phyloP scores from a whole-genome alignment of 2,329 filamentous ascomycete genomes.

The Cryphonectria carpinicola region DNA sequence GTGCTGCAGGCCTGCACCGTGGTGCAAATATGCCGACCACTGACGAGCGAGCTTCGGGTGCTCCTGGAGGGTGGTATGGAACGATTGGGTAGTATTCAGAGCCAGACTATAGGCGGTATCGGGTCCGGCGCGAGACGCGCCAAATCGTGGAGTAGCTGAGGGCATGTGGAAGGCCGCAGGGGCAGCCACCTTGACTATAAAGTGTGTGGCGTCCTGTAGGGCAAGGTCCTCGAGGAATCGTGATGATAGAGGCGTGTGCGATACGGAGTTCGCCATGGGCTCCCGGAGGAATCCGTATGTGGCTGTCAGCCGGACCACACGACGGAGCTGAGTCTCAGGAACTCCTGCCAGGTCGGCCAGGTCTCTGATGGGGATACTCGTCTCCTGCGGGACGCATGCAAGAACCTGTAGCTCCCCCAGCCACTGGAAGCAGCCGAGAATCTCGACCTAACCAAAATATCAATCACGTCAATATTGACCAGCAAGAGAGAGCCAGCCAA shows the following conservation, averaged over 20 bases:
- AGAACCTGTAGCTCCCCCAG: conserved; percentile 49
- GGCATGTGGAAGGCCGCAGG: conserved; percentile 43
- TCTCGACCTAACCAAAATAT: background rate
- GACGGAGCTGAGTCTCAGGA: conserved; percentile 42
- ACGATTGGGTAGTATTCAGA: conserved; percentile 31
- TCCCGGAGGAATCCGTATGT: conserved; percentile 43
- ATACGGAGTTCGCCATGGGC: conserved; percentile 38
- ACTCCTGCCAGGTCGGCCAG: conserved; percentile 46
- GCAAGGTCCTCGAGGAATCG: conserved; percentile 40
- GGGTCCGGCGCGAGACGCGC: conserved; percentile 2
- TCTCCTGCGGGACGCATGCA: conserved; percentile 46
- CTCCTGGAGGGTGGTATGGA: conserved; percentile 29
- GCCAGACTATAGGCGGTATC: conserved; percentile 32
- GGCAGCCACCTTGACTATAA: conserved; percentile 41
- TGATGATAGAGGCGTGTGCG: conserved; percentile 45
- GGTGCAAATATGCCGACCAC: conserved; percentile 29
- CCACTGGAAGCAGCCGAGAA: conserved; percentile 45
- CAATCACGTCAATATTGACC: background rate
- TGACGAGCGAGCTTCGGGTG: conserved; percentile 38
- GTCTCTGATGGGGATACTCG: conserved; percentile 42
- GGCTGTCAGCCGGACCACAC: conserved; percentile 39
- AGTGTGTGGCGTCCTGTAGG: conserved; percentile 44
- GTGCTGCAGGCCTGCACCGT: conserved; percentile 15
- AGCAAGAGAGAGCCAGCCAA: background rate
- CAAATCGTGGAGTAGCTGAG: conserved; percentile 31